phyloP scores from a whole-genome alignment of 257 asterid genomes.

The Nicotiana benthamiana region DNA sequence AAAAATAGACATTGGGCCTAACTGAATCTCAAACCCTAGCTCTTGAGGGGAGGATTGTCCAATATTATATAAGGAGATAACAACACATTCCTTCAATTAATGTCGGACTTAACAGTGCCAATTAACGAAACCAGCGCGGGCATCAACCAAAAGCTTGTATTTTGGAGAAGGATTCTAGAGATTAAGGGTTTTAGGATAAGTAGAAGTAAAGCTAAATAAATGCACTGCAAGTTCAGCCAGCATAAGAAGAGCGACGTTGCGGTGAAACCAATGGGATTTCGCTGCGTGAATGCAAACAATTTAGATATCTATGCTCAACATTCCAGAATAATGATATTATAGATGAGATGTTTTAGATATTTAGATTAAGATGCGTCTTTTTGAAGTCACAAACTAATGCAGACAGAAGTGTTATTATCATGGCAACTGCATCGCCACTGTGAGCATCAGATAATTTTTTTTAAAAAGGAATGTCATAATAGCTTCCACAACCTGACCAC shows the following conservation, averaged over 20 bases:
- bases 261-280: neutral
- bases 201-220: neutral
- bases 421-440: neutral
- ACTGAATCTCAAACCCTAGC: too few relatives aligned
- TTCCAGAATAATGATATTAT: neutral
- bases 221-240: neutral
- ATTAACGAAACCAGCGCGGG: neutral
- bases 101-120: neutral
- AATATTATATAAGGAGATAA: too few relatives aligned
- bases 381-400: neutral
- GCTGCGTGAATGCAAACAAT: neutral
- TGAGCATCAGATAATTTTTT: conserved; percentile 2
- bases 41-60: too few relatives aligned
- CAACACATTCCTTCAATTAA: too few relatives aligned
- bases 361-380: too few relatives aligned
- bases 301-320: too few relatives aligned
- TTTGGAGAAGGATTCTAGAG: neutral
- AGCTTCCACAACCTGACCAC: conserved; percentile 69
- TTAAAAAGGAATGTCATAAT: neutral
- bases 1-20: too few relatives aligned
- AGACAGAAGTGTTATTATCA: neutral
- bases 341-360: neutral
- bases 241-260: neutral
- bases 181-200: neutral
- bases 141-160: neutral